phyloP scores from a whole-genome alignment of 768 basidiomycete genomes.

The Albatrellus ellisii region DNA sequence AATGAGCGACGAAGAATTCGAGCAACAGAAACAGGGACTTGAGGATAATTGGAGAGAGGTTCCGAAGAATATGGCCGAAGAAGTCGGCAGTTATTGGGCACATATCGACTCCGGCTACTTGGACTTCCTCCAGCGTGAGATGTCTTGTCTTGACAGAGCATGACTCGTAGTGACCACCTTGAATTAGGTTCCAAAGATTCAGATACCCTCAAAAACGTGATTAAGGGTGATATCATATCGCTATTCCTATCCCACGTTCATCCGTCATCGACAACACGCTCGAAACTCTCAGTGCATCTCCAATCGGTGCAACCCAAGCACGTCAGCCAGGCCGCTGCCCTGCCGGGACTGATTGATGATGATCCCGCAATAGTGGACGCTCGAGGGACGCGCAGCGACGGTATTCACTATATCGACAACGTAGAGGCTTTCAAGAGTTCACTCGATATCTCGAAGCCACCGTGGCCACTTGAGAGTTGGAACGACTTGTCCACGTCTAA shows the following conservation, averaged over 20 bases:
- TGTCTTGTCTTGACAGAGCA: neutral
- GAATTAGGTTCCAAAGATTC: conserved; percentile 64
- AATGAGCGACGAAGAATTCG: conserved; percentile 64
- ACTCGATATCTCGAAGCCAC: conserved; percentile 38
- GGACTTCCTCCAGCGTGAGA: conserved; percentile 79
- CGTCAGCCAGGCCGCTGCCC: conserved; percentile 46
- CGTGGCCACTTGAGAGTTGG: conserved; percentile 64
- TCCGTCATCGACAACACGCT: conserved; percentile 50
- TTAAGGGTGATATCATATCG: conserved; percentile 59
- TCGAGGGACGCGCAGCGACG: conserved; percentile 29
- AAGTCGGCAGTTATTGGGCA: conserved; percentile 51
- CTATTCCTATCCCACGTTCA: conserved; percentile 63
- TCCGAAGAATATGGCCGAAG: conserved; percentile 80
- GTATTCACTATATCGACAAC: conserved; percentile 54
- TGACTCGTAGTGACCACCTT: neutral
- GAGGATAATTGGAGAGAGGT: conserved; percentile 76
- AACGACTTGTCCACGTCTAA: conserved; percentile 54
- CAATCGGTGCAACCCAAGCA: conserved; percentile 48
- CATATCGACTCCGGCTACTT: conserved; percentile 70
- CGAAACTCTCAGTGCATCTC: conserved; percentile 80
- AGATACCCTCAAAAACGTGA: conserved; percentile 43
- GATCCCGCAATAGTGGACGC: conserved; percentile 44
- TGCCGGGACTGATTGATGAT: conserved; percentile 40
- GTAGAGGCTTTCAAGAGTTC: conserved; percentile 49
- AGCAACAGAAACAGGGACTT: conserved; percentile 64